phyloP scores from a whole-genome alignment of 2,329 filamentous ascomycete genomes.

The Aspergillus latus region DNA sequence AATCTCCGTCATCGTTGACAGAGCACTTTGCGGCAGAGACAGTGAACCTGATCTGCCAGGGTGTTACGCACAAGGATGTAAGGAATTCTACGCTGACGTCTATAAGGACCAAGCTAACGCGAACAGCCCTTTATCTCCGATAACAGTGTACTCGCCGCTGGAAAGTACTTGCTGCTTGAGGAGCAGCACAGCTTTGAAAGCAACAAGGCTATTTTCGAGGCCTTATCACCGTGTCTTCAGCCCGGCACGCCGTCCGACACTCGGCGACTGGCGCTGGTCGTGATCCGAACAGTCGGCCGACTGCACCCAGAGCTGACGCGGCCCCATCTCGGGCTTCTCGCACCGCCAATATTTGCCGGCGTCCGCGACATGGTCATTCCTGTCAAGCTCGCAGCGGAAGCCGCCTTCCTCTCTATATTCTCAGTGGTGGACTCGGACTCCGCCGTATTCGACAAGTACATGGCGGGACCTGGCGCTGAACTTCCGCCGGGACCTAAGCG shows the following conservation, averaged over 20 bases:
- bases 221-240: constrained; percentile 70
- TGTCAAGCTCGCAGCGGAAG: constrained; percentile 91
- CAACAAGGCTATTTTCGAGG: constrained; percentile 76
- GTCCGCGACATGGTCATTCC: constrained; percentile 92
- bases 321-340: constrained; percentile 77
- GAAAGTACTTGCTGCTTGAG: constrained; percentile 79
- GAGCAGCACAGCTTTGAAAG: constrained; percentile 66
- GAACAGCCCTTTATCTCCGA: constrained; percentile 76
- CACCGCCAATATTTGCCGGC: constrained; percentile 79
- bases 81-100: constrained; percentile 37
- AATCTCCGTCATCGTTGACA: constrained; percentile 70
- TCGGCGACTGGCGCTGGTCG: constrained; percentile 80
- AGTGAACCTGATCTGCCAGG: constrained; percentile 73
- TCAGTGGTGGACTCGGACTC: constrained; percentile 83
- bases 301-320: constrained; percentile 76
- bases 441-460: constrained; percentile 87
- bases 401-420: constrained; percentile 89
- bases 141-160: constrained; percentile 83
- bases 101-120: constrained; percentile 19
- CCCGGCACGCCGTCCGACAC: constrained; percentile 79
- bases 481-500: constrained; percentile 73
- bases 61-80: constrained; percentile 74
- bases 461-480: constrained; percentile 65
- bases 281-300: constrained; percentile 80
- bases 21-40: constrained; percentile 72